Evolutionary conservation across 129 eudicot genomes (phyloP), one percentile per base, ranked within the genome.

Genomic region (Pittosporum tobira): DNA sequence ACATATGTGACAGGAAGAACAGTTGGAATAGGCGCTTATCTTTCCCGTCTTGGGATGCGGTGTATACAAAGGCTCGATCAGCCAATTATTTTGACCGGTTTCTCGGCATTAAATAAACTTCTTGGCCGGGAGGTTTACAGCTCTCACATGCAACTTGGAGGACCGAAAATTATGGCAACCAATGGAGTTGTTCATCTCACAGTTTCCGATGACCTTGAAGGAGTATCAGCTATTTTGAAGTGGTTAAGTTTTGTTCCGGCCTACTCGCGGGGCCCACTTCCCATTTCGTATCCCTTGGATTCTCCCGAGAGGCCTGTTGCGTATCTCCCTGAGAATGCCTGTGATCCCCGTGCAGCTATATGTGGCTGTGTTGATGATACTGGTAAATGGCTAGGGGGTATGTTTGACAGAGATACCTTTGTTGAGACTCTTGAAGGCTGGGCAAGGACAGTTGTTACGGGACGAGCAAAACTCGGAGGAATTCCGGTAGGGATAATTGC

Each of bases 141-240:
- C 69, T 93, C 99, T 26, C 99, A 93, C 62, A 93, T 93, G 99
- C 99, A 93, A 73, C 91, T 93, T 22, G 99, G 99, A 40, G 99
- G 99, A 3, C 99, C 99, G 0, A 93, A 93, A 47, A 87, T 93
- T 49, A 93, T 87, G 96, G 99, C 88, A 15, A 93, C 99, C 7
- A 93, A 93, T 29, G 99, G 99, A 27, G 99, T 93, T 7, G 95
- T 84, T 30, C 99, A 93, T 74, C 79, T 79, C 47, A 93, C 96
- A 0, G 99, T 93, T n/a, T 74, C 94, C 0, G 99, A 93, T 57
- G 99, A 93, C 71, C 88, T 93, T 7, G 88, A 93, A 77, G 99
- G 99, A 15, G 74, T 93, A 14, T 76, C 85, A 28, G 85, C 96
- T 48, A 87, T 93, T 54, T 75, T 93, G 71, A 93, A 83, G 61